phyloP scores from a whole-genome alignment of 805 yeast genomes.

The Nakazawaea peltata region DNA sequence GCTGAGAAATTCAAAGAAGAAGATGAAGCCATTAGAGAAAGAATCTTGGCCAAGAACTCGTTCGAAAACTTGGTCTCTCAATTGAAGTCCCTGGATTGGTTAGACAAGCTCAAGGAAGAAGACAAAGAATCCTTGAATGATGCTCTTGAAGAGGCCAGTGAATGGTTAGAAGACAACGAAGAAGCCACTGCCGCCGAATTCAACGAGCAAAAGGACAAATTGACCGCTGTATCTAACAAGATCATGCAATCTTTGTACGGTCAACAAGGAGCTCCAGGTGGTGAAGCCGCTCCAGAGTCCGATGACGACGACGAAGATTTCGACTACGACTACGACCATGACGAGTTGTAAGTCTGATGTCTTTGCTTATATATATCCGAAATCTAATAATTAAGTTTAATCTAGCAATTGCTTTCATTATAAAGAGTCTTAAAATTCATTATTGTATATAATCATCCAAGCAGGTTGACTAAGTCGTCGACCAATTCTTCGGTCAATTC shows the following conservation, averaged over 20 bases:
- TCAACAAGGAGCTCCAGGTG: constrained; percentile 43
- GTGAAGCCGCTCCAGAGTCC: constrained; percentile 34
- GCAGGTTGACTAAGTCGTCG: constrained; percentile 62
- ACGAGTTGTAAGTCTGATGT: constrained; percentile 38
- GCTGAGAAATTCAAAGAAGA: constrained; percentile 93
- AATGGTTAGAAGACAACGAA: constrained; percentile 85
- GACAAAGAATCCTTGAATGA: constrained; percentile 86
- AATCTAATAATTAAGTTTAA: background rate
- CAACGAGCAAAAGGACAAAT: constrained; percentile 82
- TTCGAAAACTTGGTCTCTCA: constrained; percentile 26
- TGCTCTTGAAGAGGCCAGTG: constrained; percentile 69
- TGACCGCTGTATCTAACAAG: constrained; percentile 81
- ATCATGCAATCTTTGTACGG: constrained; percentile 83
- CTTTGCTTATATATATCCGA: background rate
- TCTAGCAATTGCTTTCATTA: background rate
- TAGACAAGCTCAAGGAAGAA: constrained; percentile 66
- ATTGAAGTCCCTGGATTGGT: constrained; percentile 15
- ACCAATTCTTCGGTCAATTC: constrained; percentile 71
- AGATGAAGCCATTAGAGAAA: constrained; percentile 46
- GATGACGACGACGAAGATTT: constrained; percentile 41
- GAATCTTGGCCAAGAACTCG: constrained; percentile 10
- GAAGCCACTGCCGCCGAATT: constrained; percentile 88
- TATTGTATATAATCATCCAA: no score
- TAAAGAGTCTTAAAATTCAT: background rate
- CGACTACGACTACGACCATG: constrained; percentile 46